Evolutionary conservation across 805 yeast species (phyloP), one percentile per base, ranked within the genome.

Genomic region (Candida bentonensis): DNA sequence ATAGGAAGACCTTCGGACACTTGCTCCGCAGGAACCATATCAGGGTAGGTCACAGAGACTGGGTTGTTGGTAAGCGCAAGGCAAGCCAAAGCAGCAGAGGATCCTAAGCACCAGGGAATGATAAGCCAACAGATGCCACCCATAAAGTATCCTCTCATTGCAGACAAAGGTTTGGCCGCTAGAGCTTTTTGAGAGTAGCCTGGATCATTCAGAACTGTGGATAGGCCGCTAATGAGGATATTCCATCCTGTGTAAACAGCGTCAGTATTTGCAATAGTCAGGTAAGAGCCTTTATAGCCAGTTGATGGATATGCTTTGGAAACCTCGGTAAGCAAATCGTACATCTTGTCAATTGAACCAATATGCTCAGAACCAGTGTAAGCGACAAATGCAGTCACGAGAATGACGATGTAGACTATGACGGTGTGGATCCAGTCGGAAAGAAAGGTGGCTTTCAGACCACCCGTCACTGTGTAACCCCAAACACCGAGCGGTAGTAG

Each of bases 31-130:
- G 79, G 63, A 63, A 86, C 67, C 46, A 69, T 66, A 42, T 71
- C 61, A 34, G 94, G 94, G 59, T 77, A 84, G 13, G 86, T 80
- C 53, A 94, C 92, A 74, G 85, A 84, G 3, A 69, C 57, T 30
- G 87, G 82, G 28, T 72, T 65, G 39, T 64, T 56, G 62, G 85
- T 88, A 46, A 84, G 66, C 20, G 62, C 69, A 28, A 64, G 56
- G 39, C 67, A 63, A 3, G 74, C 70, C 7, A 59, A 52, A n/a
- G 63, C 64, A 44, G 57, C 49, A 11, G 59, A 56, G 11, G 64
- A 59, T 11, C 59, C 64, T n/a, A 53, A 48, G 11, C 53, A 51
- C 54, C 53, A 63, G 4, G 73, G 73, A 28, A 69, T 59, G 0
- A 70, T 65, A 43, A 65, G 64, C 70, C 73, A 69, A 36, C 69